phyloP scores from a whole-genome alignment of 1,139 yeast species.

The Debaryomyces nepalensis region DNA sequence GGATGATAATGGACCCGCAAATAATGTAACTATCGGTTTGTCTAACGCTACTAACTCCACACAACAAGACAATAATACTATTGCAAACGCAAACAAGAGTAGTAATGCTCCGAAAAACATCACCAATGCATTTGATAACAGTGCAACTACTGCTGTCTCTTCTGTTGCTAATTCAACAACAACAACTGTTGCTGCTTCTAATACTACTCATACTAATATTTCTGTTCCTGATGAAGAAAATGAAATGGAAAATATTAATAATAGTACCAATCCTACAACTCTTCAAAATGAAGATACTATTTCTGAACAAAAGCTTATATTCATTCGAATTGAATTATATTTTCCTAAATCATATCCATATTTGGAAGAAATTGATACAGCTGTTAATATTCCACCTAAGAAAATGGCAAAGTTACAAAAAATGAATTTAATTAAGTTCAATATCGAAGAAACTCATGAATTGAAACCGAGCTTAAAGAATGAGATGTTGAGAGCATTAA shows the following conservation, averaged over 20 bases:
- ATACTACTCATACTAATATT: conserved; percentile 6
- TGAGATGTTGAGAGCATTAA: conserved; percentile 55
- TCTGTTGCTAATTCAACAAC: conserved; percentile 5
- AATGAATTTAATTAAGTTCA: conserved; percentile 45
- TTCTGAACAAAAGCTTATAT: conserved; percentile 60
- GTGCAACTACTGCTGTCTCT: conserved; percentile 13
- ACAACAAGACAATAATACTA: neutral
- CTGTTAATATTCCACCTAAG: conserved; percentile 22
- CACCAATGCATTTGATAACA: conserved; percentile 2
- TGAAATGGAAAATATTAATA: conserved; percentile 12
- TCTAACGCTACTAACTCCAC: neutral
- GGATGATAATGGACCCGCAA: neutral
- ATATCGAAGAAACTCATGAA: conserved; percentile 79
- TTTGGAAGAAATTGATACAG: conserved; percentile 48
- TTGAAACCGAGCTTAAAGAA: conserved; percentile 50
- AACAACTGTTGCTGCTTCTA: conserved; percentile 1
- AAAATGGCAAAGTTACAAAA: conserved; percentile 28
- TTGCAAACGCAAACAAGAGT: neutral
- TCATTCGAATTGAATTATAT: conserved; percentile 66
- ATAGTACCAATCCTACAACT: conserved; percentile 13
- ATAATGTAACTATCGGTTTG: neutral
- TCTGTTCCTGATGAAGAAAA: conserved; percentile 5
- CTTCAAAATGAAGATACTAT: conserved; percentile 16
- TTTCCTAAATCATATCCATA: conserved; percentile 78
- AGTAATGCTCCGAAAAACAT: neutral